phyloP scores from a whole-genome alignment of 768 basidiomycete species.

The Coprinopsis sp. region DNA sequence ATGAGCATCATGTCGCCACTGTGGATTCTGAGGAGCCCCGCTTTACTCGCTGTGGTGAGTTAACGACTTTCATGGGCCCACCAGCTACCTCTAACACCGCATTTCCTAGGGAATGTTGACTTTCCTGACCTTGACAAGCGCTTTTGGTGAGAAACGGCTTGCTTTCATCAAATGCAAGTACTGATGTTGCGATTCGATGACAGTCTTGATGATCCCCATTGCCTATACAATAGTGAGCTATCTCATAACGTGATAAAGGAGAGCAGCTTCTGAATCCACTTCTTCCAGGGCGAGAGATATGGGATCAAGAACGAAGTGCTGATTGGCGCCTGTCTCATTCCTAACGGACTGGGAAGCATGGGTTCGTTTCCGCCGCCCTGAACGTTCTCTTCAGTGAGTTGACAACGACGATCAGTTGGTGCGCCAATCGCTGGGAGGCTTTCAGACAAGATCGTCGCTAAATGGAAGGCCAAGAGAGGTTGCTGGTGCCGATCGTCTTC shows the following conservation, averaged over 20 bases:
- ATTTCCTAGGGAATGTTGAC: too few relatives aligned
- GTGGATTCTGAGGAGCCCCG: constrained; percentile 52
- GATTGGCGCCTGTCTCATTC: constrained; percentile 57
- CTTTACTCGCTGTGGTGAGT: constrained; percentile 50
- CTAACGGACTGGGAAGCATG: constrained; percentile 54
- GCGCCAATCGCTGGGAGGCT: constrained; percentile 53
- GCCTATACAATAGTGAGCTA: constrained; percentile 59
- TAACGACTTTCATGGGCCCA: background rate
- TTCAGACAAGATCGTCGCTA: constrained; percentile 50
- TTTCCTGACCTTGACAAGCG: constrained; percentile 26
- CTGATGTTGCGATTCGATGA: too few relatives aligned
- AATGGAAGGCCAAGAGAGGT: constrained; percentile 38
- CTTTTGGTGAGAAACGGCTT: constrained; percentile 17
- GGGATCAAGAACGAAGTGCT: constrained; percentile 49
- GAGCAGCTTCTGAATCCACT: too few relatives aligned
- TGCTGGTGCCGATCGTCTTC: constrained; percentile 61
- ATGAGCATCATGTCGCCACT: constrained; percentile 58
- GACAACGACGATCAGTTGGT: constrained; percentile 52
- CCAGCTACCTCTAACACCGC: background rate
- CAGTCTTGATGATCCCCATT: constrained; percentile 54
- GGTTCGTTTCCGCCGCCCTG: constrained; percentile 31
- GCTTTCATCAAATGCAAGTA: too few relatives aligned
- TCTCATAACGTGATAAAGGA: too few relatives aligned
- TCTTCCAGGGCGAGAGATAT: constrained; percentile 51
- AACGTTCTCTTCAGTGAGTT: too few relatives aligned